Evolutionary conservation across 139 green algal species (phyloP).

Genomic region (Haematococcus lacustris): DNA sequence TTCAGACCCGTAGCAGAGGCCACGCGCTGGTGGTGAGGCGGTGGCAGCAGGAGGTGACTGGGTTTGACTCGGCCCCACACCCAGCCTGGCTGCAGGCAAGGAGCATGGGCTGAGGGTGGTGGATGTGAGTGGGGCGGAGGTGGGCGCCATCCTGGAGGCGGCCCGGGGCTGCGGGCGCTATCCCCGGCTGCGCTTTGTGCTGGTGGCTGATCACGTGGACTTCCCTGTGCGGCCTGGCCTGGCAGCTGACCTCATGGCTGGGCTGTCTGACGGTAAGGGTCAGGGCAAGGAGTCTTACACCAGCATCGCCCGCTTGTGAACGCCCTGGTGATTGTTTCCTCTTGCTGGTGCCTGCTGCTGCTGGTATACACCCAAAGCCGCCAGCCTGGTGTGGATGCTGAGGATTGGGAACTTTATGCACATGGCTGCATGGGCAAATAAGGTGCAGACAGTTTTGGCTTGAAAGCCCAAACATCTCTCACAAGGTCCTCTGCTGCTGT

Average conservation of each 20-base stretch:
- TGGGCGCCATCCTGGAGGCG: slow-evolving; percentile 30
- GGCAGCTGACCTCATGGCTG: slow-evolving; percentile 27
- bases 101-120: slow-evolving; percentile 38
- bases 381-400: too few species aligned
- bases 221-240: slow-evolving; percentile 19
- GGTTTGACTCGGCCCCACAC: neutral
- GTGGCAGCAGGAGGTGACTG: neutral
- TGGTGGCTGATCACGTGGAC: slow-evolving; percentile 42
- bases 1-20: too few species aligned
- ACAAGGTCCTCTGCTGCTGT: too few species aligned
- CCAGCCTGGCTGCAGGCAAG: slow-evolving; percentile 11
- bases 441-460: too few species aligned
- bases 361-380: too few species aligned
- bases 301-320: too few species aligned
- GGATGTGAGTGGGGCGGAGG: slow-evolving; percentile 26
- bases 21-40: neutral
- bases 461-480: too few species aligned
- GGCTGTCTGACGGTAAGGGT: slow-evolving; percentile 9
- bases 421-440: too few species aligned
- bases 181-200: slow-evolving; percentile 34
- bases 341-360: too few species aligned
- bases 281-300: too few species aligned
- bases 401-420: too few species aligned
- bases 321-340: too few species aligned
- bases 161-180: slow-evolving; percentile 35